Conservation (phyloP, 169 alveolate genomes). For the Perkinsus olseni region DNA sequence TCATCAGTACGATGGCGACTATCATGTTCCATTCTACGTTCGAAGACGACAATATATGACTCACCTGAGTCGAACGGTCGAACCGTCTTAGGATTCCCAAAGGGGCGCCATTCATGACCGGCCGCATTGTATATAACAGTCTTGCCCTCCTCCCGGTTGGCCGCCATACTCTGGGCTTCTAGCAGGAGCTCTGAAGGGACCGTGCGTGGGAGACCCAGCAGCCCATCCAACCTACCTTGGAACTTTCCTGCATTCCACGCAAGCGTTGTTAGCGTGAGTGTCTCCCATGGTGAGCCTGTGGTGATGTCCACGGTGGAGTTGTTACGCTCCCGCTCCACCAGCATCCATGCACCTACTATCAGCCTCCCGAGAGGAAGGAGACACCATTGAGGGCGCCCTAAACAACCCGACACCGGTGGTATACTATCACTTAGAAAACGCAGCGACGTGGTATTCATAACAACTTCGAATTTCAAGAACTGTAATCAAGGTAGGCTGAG, state of each 20-base stretch:
- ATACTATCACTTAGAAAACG: no score
- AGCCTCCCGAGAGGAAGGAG: no score
- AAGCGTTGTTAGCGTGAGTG: slow-evolving; percentile 34
- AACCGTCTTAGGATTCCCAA: slow-evolving; percentile 49
- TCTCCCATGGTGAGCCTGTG: slow-evolving; percentile 42
- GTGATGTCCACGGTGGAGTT: slow-evolving; percentile 18
- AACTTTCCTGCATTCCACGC: not conserved
- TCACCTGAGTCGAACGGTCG: slow-evolving; percentile 37
- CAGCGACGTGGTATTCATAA: no score
- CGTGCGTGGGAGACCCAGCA: not conserved
- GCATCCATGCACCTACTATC: not conserved
- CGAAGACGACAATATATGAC: not conserved
- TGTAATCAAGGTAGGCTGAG: no score
- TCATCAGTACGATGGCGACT: no score
- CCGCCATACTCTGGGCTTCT: slow-evolving; percentile 28
- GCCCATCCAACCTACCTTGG: not conserved
- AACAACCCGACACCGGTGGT: no score
- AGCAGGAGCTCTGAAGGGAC: slow-evolving; percentile 7
- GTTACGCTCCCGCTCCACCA: not conserved
- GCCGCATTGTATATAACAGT: slow-evolving; percentile 43
- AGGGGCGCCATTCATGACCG: slow-evolving; percentile 59
- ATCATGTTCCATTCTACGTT: no score
- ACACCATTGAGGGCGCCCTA: no score
- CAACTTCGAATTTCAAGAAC: no score
- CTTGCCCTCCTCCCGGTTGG: slow-evolving; percentile 46